Evolutionary conservation across 169 alveolate genomes (phyloP), one percentile per base, ranked within the genome.

Genomic region (Cryptosporidium xiaoi): DNA sequence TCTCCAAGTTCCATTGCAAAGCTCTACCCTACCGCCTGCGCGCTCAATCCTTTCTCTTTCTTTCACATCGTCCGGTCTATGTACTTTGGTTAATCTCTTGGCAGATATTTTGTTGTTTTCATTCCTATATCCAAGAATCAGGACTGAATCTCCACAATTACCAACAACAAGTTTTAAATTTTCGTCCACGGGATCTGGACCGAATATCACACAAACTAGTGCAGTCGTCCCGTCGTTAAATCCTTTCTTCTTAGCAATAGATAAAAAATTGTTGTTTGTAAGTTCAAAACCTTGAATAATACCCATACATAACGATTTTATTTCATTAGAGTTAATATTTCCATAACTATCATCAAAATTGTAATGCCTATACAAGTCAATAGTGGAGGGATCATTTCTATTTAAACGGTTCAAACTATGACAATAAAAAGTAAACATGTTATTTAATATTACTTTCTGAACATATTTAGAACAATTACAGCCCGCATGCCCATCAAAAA

Each of bases 401-500:
- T 20, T 60, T 27, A 27, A 60, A 29, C 77, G 46, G 50, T 51
- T 10, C 71, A 77, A 58, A 36, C 64, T 7, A 36, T 77, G 87
- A 18, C 64, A 77, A 44, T 34, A 77, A 62, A 77, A 68, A 18
- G 87, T 40, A n/a, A 20, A 44, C n/a, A 77, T 62, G 46, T 77
- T 77, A 24, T 68, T 60, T 15, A 77, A 40, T 3, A 77, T 10
- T 27, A 29, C 40, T 27, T 77, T 3, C 40, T 77, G 71, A 40
- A 77, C 87, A 62, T 77, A 77, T 40, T 77, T 71, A 24, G 64
- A 68, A 29, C 87, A 77, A 40, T 77, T 77, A 36, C 24, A 24
- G 15, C 87, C 87, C 13, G 87, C 87, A 29, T 77, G 87, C 3
- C 87, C 87, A 77, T 77, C 87, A 62, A 77, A 60, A 18, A 77